These are phyloP conservation scores for Solanum hybrid DNA, from an alignment of 305 asterid species.

Conservation along the genomic window DNA sequence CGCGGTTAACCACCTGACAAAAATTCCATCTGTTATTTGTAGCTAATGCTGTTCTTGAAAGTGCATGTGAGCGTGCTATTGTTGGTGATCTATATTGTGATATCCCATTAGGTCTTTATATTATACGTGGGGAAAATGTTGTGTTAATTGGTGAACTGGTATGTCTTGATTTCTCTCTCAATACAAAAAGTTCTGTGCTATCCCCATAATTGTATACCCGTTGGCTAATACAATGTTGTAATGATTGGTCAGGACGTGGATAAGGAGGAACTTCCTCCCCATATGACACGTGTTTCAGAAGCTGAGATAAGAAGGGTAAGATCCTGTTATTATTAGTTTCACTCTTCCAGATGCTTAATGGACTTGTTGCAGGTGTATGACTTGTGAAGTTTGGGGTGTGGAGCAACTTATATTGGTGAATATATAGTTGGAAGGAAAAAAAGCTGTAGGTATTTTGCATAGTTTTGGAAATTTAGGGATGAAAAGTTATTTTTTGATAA, in stretches of 20 bases:
- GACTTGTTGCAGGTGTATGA: not conserved
- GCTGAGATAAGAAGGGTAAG: constrained; percentile 76
- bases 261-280: constrained; percentile 83
- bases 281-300: constrained; percentile 67
- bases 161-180: constrained; percentile 10
- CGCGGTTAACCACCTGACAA: constrained; percentile 2
- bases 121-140: constrained; percentile 86
- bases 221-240: not conserved
- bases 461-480: not conserved
- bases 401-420: not conserved
- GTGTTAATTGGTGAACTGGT: constrained; percentile 96
- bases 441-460: not conserved
- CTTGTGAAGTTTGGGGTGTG: not conserved
- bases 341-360: not conserved
- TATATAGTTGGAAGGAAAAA: not conserved
- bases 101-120: constrained; percentile 73
- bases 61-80: constrained; percentile 80
- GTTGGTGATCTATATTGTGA: constrained; percentile 79
- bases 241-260: constrained; percentile 44
- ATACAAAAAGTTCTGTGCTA: not conserved
- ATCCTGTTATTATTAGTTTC: not conserved
- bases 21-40: constrained; percentile 4
- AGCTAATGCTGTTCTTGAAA: constrained; percentile 96
- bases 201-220: not conserved
- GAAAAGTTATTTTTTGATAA: not conserved